Percentiles rank a stretch among this genome's conserved stretches.
These are phyloP conservation scores for Gaeumannomyces tritici DNA, from an alignment of 2,329 filamentous ascomycete species.

Conservation along the genomic window DNA sequence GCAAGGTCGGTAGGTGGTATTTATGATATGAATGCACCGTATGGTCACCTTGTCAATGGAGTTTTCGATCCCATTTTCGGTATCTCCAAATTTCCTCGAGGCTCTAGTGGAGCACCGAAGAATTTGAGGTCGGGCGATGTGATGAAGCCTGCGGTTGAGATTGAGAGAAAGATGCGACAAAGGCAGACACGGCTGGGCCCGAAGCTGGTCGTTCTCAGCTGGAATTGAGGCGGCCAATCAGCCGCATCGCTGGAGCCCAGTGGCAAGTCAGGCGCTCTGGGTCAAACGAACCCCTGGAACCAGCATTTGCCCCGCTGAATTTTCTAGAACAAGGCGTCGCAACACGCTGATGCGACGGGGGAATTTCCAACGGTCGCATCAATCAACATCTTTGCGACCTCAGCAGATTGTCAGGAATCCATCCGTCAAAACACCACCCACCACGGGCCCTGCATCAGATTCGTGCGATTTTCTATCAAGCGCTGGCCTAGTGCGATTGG, in stretches of 20 bases:
- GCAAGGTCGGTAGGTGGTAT: too few relatives aligned
- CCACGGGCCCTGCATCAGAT: background rate
- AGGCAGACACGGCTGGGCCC: too few relatives aligned
- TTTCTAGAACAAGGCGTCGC: background rate
- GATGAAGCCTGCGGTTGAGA: background rate
- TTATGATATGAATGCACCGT: background rate
- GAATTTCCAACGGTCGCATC: background rate
- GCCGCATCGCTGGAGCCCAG: background rate
- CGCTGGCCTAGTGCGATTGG: background rate
- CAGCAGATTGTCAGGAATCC: background rate
- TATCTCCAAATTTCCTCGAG: background rate
- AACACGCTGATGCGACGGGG: too few relatives aligned
- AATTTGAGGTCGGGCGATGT: background rate
- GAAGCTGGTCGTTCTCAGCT: background rate
- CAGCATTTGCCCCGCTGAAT: background rate
- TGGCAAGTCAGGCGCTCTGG: background rate
- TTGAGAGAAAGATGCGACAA: too few relatives aligned
- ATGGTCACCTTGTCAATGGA: background rate
- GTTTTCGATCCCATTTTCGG: background rate
- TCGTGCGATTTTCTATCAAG: background rate
- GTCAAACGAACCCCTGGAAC: too few relatives aligned
- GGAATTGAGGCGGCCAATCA: background rate
- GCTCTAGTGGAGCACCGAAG: background rate
- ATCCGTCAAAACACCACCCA: background rate
- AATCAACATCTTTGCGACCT: background rate